A percentile compares a stretch with the other conserved stretches of the same genome.
phyloP scores from a whole-genome alignment of 2,329 filamentous ascomycete species.

The Clonostachys byssicola region DNA sequence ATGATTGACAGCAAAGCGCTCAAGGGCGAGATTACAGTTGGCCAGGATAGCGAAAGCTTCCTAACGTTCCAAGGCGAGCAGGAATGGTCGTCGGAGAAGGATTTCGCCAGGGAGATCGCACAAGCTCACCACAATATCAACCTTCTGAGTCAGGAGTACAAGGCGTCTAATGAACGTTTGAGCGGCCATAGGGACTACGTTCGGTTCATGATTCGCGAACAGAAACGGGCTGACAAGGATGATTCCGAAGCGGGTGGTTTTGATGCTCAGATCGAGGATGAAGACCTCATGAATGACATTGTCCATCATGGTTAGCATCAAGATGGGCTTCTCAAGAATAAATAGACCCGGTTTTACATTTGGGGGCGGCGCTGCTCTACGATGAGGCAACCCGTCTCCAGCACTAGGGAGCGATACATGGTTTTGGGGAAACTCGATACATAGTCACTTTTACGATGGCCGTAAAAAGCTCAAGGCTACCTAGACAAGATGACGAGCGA shows the following conservation, averaged over 20 bases:
- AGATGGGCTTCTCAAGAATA: no score
- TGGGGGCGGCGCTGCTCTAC: no score
- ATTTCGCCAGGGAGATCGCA: conserved; percentile 44
- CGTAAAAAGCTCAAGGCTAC: no score
- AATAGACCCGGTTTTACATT: no score
- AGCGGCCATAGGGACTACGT: conserved; percentile 53
- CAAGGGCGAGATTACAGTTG: conserved; percentile 43
- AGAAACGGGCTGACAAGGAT: conserved; percentile 40
- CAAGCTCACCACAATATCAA: conserved; percentile 34
- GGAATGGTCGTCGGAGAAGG: conserved; percentile 41
- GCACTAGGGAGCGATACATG: no score
- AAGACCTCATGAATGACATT: conserved; percentile 54
- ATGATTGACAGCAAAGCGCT: conserved; percentile 56
- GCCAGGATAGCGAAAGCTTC: conserved; percentile 35
- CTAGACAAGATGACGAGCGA: no score
- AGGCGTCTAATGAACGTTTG: conserved; percentile 48
- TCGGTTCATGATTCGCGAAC: conserved; percentile 37
- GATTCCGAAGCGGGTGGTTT: conserved; percentile 29
- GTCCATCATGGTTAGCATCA: conserved; percentile 3
- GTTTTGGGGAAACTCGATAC: no score
- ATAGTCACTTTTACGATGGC: no score
- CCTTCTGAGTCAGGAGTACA: conserved; percentile 40
- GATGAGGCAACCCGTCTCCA: no score
- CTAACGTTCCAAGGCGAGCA: conserved; percentile 42
- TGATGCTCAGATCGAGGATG: conserved; percentile 49